phyloP scores from a whole-genome alignment of 2,329 filamentous ascomycete species.

The Clarireedia sp. region DNA sequence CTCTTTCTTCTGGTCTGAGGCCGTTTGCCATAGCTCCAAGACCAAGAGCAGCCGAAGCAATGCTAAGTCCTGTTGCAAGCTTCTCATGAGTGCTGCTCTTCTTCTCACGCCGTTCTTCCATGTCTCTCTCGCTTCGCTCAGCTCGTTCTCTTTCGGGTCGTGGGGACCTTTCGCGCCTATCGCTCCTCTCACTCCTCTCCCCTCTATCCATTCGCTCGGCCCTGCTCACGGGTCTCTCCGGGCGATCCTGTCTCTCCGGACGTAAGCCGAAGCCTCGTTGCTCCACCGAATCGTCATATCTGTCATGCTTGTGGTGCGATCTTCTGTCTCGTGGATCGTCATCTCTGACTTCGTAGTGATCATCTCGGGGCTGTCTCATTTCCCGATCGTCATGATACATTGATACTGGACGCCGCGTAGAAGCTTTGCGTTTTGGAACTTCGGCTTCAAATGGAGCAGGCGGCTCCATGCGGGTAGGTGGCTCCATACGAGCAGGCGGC shows the following conservation, averaged over 20 bases:
- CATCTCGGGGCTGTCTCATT: constrained; percentile 18
- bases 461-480: constrained; percentile 9
- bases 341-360: constrained; percentile 27
- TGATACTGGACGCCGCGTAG: constrained; percentile 22
- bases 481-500: constrained; percentile 11
- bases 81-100: constrained; percentile 24
- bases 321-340: constrained; percentile 16
- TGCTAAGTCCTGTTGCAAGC: constrained; percentile 26
- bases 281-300: constrained; percentile 25
- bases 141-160: constrained; percentile 14
- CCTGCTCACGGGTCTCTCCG: neutral
- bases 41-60: constrained; percentile 28
- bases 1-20: constrained; percentile 22
- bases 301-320: constrained; percentile 19
- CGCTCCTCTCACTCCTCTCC: constrained; percentile 11
- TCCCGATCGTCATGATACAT: constrained; percentile 25
- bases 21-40: constrained; percentile 26
- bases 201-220: constrained; percentile 10
- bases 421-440: constrained; percentile 29
- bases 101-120: constrained; percentile 8
- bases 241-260: constrained; percentile 13
- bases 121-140: constrained; percentile 9
- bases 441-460: constrained; percentile 17
- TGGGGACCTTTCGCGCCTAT: constrained; percentile 9
- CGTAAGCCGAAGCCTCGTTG: constrained; percentile 18